Evolutionary conservation across 768 basidiomycete species (phyloP).

Genomic region (Psilocybe subaeruginosa): DNA sequence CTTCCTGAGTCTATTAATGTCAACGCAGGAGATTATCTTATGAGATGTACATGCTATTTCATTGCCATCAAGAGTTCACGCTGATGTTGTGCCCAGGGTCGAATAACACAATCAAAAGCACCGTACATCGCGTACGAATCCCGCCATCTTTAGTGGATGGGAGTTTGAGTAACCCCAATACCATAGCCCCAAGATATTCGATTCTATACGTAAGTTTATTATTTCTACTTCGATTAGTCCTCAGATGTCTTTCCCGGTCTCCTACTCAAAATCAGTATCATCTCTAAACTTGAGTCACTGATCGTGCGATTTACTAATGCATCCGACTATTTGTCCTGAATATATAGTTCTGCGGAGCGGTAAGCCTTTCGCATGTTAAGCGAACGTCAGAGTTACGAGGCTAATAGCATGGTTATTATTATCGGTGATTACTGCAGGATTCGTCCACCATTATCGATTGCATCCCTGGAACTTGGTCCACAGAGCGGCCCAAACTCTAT

Average conservation of each 20-base stretch:
- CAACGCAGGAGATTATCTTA: constrained; percentile 54
- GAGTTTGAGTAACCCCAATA: constrained; percentile 31
- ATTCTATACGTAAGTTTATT: constrained; percentile 56
- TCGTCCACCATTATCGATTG: constrained; percentile 46
- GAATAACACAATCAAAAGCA: constrained; percentile 50
- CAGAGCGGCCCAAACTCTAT: constrained; percentile 50
- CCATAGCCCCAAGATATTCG: constrained; percentile 54
- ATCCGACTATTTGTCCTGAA: neutral
- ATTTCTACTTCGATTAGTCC: neutral
- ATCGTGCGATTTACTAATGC: too few relatives aligned
- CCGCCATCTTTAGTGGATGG: constrained; percentile 27
- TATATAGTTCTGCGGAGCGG: constrained; percentile 35
- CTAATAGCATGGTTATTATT: neutral
- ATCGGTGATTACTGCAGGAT: constrained; percentile 34
- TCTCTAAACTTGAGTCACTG: too few relatives aligned
- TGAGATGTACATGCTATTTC: constrained; percentile 42
- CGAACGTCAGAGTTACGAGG: too few relatives aligned
- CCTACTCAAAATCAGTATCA: neutral
- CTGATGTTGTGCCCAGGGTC: constrained; percentile 34
- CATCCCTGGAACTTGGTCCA: constrained; percentile 54
- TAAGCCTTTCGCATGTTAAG: constrained; percentile 18
- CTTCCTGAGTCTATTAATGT: constrained; percentile 50
- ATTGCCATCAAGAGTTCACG: neutral
- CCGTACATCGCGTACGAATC: constrained; percentile 54
- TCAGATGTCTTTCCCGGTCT: neutral